phyloP scores from a whole-genome alignment of 352 stramenopile genomes.

The Blastocystis sp. region DNA sequence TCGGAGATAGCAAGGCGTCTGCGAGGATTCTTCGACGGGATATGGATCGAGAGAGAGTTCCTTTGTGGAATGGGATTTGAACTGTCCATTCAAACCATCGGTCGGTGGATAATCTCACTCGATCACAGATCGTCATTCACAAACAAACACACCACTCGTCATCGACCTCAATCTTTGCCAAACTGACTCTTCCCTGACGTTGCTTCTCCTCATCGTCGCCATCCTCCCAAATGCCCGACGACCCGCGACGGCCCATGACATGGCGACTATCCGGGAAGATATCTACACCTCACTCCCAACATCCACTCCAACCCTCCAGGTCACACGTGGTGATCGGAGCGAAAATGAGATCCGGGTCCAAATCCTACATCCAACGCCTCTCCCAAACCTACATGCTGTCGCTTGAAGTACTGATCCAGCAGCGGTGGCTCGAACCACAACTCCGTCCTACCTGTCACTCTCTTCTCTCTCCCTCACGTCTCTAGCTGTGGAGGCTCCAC shows the following conservation, averaged over 20 bases:
- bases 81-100: too few species aligned
- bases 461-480: too few species aligned
- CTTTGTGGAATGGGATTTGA: too few species aligned
- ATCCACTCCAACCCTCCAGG: not conserved
- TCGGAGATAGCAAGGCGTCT: too few species aligned
- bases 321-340: not conserved
- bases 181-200: not conserved
- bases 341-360: not conserved
- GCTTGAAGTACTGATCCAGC: not conserved
- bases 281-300: not conserved
- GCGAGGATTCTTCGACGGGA: too few species aligned
- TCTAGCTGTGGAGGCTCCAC: too few species aligned
- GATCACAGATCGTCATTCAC: too few species aligned
- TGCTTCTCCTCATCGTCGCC: not conserved
- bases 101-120: too few species aligned
- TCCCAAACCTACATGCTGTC: not conserved
- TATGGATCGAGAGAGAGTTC: too few species aligned
- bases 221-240: conserved; percentile 15
- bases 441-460: not conserved
- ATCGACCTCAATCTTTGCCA: conserved; percentile 8
- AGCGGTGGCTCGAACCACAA: not conserved
- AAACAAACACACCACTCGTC: conserved; percentile 3
- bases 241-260: not conserved
- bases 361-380: not conserved
- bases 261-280: not conserved